A percentile compares a stretch with the other conserved stretches of the same genome.
These are phyloP conservation scores for Trichomonas gallinae DNA, from an alignment of 208 protist species.

Conservation along the genomic window DNA sequence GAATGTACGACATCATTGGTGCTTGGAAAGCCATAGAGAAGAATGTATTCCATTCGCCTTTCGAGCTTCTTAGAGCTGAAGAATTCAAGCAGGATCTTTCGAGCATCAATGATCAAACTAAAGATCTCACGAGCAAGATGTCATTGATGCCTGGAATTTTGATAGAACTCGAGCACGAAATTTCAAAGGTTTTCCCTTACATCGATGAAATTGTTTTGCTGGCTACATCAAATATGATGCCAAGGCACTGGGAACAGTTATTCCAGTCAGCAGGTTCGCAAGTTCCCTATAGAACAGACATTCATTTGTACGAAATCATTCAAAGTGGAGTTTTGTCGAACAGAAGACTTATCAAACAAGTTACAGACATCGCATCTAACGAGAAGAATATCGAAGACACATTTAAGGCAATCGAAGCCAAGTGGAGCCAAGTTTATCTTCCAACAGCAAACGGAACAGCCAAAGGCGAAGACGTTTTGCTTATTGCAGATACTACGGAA, in stretches of 20 bases:
- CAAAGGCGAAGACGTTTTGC: background rate
- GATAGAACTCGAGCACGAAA: background rate
- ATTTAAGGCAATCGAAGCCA: background rate
- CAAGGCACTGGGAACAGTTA: background rate
- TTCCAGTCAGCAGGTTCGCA: background rate
- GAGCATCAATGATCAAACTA: background rate
- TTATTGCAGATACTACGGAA: background rate
- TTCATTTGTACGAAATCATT: background rate
- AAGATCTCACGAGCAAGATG: background rate
- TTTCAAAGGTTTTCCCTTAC: background rate
- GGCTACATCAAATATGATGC: background rate
- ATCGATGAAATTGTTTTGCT: background rate
- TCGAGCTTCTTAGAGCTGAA: background rate
- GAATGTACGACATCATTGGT: background rate
- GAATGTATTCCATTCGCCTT: background rate
- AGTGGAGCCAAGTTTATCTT: background rate
- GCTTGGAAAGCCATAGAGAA: background rate
- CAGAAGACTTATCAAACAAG: background rate
- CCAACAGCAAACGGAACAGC: background rate
- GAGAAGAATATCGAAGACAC: background rate
- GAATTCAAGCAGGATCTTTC: background rate
- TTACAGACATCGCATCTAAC: background rate
- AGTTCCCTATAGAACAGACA: background rate
- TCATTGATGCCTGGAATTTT: background rate
- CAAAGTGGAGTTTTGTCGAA: background rate